Evolutionary conservation across 2,329 filamentous ascomycete genomes (phyloP), one percentile per base, ranked within the genome.

Genomic region (Thelonectria blattea): DNA sequence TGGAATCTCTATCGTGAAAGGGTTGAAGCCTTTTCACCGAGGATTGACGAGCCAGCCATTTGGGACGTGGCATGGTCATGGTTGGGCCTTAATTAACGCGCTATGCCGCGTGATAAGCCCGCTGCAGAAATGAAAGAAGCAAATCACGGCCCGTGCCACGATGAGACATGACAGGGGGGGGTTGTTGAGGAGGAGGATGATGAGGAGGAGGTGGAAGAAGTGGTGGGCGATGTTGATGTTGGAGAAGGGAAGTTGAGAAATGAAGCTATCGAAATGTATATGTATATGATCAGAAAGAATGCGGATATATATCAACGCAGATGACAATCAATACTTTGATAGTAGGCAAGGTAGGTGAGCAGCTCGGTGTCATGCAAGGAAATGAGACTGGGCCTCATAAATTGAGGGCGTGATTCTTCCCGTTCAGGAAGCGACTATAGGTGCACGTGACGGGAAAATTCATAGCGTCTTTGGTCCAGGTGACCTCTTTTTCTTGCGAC

Each of bases 381-480:
- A 37, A 37, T 37, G 34, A 37, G 4, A 34, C 32, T 34, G 32
- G 32, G 32, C 32, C 39, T 42, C 18, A 20, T 20, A 10, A 45
- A 45, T n/a, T n/a, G 8, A 39, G 46, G 30, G 41, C 52, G 41
- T 46, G 52, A 54, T 50, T 39, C 45, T 42, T 42, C 46, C 53
- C 37, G 53, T 56, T 50, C 49, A 42, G 45, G 53, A 43, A 56
- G 15, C 34, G 15, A 42, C 32, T 30, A 30, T 24, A 22, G 51
- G 22, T 15, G 51, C 68, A 70, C 68, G 68, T 70, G 68, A 70
- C 52, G 55, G 57, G 45, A 58, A 70, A 70, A 70, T 70, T 65
- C 68, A 61, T 61, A 56, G 27, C 27, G 15, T 37, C 11, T 37
- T 54, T 47, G 52, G 66, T 61, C 52, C 68, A 69, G 68, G 65